These are phyloP conservation scores for Nakaseomyces nivariensis DNA, from an alignment of 1,139 yeast genomes.

Conservation along the genomic window DNA sequence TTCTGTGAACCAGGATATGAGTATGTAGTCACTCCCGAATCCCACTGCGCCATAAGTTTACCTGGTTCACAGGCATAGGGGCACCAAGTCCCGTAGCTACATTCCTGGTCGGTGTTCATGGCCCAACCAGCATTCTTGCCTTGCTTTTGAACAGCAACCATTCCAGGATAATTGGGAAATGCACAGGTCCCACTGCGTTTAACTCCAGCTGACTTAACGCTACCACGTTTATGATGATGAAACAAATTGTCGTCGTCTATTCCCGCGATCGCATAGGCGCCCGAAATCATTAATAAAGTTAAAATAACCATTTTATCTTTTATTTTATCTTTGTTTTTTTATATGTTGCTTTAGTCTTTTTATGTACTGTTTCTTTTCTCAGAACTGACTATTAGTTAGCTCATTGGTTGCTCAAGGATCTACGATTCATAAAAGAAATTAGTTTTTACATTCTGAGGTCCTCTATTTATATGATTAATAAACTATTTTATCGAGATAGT, in stretches of 20 bases:
- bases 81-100: slow-evolving; percentile 68
- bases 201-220: slow-evolving; percentile 4
- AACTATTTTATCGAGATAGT: no score
- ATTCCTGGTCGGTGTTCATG: slow-evolving; percentile 63
- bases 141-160: slow-evolving; percentile 54
- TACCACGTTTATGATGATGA: neutral
- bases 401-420: no score
- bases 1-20: slow-evolving; percentile 61
- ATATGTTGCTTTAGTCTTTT: neutral
- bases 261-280: neutral
- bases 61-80: slow-evolving; percentile 89
- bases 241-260: neutral
- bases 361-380: no score
- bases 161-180: slow-evolving; percentile 56
- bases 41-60: slow-evolving; percentile 73
- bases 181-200: slow-evolving; percentile 42
- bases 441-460: no score
- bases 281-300: neutral
- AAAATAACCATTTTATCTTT: neutral
- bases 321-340: neutral
- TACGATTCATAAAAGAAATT: no score
- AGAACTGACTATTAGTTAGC: no score
- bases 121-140: slow-evolving; percentile 80
- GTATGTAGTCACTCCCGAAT: slow-evolving; percentile 47
- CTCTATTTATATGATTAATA: no score